A percentile compares a stretch with the other conserved stretches of the same genome.
Evolutionary conservation across 306 rosid species (phyloP).

Genomic region (Vigna hirtella): DNA sequence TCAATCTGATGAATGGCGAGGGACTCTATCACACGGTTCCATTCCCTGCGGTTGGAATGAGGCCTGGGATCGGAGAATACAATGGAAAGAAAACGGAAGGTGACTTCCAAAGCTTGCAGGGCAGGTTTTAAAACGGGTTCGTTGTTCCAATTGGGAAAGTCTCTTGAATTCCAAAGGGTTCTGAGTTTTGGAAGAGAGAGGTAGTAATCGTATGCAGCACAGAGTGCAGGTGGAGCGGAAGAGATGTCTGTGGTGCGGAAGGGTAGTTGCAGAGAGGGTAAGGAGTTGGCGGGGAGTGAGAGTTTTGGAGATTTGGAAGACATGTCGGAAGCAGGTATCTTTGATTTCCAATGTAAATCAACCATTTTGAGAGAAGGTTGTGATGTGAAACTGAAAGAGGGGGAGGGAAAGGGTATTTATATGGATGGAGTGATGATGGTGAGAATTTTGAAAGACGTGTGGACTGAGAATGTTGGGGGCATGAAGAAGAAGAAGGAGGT

Average conservation of each 20-base stretch:
- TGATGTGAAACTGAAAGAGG: background rate
- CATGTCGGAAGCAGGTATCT: slow-evolving; percentile 60
- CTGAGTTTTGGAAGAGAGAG: slow-evolving; percentile 75
- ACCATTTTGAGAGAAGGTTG: slow-evolving; percentile 51
- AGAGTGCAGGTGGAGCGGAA: slow-evolving; percentile 59
- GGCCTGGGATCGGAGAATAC: slow-evolving; percentile 75
- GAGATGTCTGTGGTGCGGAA: slow-evolving; percentile 56
- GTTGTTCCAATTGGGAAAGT: slow-evolving; percentile 70
- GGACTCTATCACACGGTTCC: slow-evolving; percentile 70
- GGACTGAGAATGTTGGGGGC: background rate
- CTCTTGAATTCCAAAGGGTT: slow-evolving; percentile 60
- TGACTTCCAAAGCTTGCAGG: slow-evolving; percentile 73
- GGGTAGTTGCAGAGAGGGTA: slow-evolving; percentile 55
- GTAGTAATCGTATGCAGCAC: slow-evolving; percentile 74
- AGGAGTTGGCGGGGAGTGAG: slow-evolving; percentile 58
- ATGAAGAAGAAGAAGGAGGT: background rate
- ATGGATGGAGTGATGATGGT: background rate
- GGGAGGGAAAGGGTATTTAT: too few species aligned
- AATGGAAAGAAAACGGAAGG: slow-evolving; percentile 77
- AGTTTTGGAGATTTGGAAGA: slow-evolving; percentile 62
- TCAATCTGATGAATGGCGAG: slow-evolving; percentile 64
- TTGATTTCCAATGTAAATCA: slow-evolving; percentile 73
- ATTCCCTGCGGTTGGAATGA: slow-evolving; percentile 71
- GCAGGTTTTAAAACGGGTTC: slow-evolving; percentile 81
- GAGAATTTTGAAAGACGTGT: background rate